These are phyloP conservation scores for Schrenkiella parvula DNA, from an alignment of 345 rosid species.

Conservation along the genomic window DNA sequence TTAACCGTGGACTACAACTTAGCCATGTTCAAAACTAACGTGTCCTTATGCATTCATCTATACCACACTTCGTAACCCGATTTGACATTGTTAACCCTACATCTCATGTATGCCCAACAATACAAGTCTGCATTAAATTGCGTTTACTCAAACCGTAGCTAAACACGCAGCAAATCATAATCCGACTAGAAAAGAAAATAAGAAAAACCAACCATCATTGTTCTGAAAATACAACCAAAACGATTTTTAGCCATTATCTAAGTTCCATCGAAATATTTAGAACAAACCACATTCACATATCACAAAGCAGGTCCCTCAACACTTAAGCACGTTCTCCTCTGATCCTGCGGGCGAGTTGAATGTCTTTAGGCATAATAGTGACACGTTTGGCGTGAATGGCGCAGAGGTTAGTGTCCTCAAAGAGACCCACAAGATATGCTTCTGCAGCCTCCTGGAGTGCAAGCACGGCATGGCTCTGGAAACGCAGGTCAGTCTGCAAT, in stretches of 20 bases:
- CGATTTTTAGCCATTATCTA: slow-evolving; percentile 2
- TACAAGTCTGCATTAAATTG: background rate
- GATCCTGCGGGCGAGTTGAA: slow-evolving; percentile 84
- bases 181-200: background rate
- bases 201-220: background rate
- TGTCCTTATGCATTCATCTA: background rate
- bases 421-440: slow-evolving; percentile 83
- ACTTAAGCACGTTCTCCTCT: slow-evolving; percentile 82
- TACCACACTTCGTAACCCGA: background rate
- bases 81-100: background rate
- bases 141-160: background rate
- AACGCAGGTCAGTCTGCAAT: slow-evolving; percentile 71
- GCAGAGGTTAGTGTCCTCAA: slow-evolving; percentile 87
- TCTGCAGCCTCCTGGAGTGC: slow-evolving; percentile 97
- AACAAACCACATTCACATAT: slow-evolving; percentile 16
- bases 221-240: slow-evolving; percentile 10
- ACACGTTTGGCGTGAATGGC: slow-evolving; percentile 96
- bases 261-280: background rate
- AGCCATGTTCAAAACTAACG: background rate
- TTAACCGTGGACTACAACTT: background rate
- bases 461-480: slow-evolving; percentile 88
- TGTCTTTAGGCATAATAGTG: slow-evolving; percentile 92
- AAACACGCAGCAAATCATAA: background rate
- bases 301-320: background rate
- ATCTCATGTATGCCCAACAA: background rate